Evolutionary conservation across 352 stramenopile species (phyloP).

Genomic region (Phytophthora tubulina): DNA sequence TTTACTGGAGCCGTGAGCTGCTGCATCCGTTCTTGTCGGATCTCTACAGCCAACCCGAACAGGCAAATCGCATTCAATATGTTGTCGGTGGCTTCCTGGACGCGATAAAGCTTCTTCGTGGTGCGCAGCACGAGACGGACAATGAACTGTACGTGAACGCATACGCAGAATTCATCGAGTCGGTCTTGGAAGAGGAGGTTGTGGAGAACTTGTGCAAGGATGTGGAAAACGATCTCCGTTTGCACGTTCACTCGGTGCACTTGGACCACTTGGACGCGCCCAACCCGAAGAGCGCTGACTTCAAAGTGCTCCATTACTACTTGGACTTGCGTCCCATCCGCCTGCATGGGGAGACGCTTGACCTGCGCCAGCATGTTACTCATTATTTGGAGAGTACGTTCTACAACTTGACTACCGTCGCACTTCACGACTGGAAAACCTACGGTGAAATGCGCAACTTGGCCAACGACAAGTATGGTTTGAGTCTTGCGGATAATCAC

Average conservation of each 20-base stretch:
- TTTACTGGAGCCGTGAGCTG: constrained; percentile 94
- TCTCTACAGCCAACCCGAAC: constrained; percentile 84
- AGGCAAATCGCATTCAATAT: constrained; percentile 88
- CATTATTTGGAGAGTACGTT: constrained; percentile 96
- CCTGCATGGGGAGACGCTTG: constrained; percentile 89
- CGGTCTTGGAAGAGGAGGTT: constrained; percentile 88
- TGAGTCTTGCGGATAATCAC: constrained; percentile 92
- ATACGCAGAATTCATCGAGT: constrained; percentile 85
- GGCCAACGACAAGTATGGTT: constrained; percentile 93
- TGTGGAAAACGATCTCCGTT: constrained; percentile 94
- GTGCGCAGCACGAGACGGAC: constrained; percentile 80
- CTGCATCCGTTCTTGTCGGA: constrained; percentile 87
- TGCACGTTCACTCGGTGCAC: constrained; percentile 91
- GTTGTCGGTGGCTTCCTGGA: constrained; percentile 84
- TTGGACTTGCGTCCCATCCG: constrained; percentile 89
- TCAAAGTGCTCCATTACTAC: constrained; percentile 88
- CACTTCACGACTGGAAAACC: constrained; percentile 96
- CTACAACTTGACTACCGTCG: constrained; percentile 95
- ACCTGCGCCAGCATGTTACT: constrained; percentile 88
- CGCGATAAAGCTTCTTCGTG: constrained; percentile 76
- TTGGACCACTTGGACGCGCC: constrained; percentile 88
- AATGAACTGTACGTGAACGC: constrained; percentile 74
- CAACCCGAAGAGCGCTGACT: constrained; percentile 86
- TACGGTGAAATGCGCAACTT: constrained; percentile 95
- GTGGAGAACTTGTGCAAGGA: constrained; percentile 92